Conservation (phyloP, 192 early-diverging fungal genomes). For the Geranomyces variabilis region DNA sequence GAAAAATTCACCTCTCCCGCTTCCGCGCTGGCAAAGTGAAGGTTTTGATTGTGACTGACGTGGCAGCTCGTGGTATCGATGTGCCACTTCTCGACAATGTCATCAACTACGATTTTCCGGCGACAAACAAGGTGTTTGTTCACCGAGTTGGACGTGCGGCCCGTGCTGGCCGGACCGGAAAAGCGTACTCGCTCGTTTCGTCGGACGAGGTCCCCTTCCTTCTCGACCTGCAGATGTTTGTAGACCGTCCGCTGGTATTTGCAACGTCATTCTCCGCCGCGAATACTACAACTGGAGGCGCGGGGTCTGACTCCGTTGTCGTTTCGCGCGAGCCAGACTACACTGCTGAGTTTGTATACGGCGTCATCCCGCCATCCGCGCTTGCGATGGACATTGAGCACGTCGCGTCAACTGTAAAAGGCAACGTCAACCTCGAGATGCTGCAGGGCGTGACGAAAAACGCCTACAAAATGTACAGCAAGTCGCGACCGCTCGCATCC, state of each 20-base stretch:
- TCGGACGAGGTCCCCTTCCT: conserved; percentile 90
- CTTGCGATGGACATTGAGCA: conserved; percentile 77
- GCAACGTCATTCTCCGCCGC: conserved; percentile 36
- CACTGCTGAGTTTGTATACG: conserved; percentile 80
- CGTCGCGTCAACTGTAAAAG: conserved; percentile 62
- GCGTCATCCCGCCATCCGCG: conserved; percentile 70
- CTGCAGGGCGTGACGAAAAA: conserved; percentile 72
- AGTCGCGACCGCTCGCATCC: conserved; percentile 79
- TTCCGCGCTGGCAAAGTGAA: conserved; percentile 82
- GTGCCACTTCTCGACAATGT: conserved; percentile 97
- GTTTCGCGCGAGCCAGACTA: conserved; percentile 40
- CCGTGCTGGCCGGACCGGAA: conserved; percentile 90
- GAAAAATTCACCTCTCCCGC: conserved; percentile 81
- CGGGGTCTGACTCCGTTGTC: not conserved
- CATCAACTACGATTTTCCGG: conserved; percentile 95
- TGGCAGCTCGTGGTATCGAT: conserved; percentile 99
- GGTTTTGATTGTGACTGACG: conserved; percentile 92
- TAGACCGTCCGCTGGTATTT: conserved; percentile 73
- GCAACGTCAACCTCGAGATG: conserved; percentile 66
- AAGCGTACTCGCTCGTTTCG: conserved; percentile 87
- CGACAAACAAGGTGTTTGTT: conserved; percentile 91
- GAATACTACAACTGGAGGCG: not conserved
- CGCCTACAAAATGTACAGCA: conserved; percentile 84
- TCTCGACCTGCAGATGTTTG: conserved; percentile 91
- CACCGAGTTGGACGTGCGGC: conserved; percentile 97